These are phyloP conservation scores for Kluyveromyces aestuarii DNA, from an alignment of 805 yeast species.

Conservation along the genomic window DNA sequence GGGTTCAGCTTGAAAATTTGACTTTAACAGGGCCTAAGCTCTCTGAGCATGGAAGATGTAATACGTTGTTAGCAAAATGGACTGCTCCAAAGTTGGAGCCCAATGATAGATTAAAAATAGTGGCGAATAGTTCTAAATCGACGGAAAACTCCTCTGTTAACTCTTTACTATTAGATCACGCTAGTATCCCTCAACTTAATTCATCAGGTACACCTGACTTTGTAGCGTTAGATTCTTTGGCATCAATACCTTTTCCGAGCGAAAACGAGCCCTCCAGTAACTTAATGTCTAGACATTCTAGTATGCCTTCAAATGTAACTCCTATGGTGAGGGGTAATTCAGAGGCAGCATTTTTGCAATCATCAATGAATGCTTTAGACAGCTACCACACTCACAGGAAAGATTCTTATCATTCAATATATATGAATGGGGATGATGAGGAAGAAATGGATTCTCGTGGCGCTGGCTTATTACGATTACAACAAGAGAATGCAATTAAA, in stretches of 20 bases:
- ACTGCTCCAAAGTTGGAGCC: constrained; percentile 33
- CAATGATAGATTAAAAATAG: constrained; percentile 30
- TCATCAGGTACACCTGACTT: not conserved
- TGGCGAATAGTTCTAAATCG: constrained; percentile 7
- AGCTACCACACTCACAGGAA: constrained; percentile 25
- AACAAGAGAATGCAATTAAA: constrained; percentile 45
- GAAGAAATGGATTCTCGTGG: constrained; percentile 13
- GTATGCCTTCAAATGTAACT: not conserved
- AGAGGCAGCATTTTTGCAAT: not conserved
- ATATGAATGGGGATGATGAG: constrained; percentile 21
- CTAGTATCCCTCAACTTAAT: not conserved
- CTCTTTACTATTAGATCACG: constrained; percentile 1
- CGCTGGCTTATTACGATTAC: constrained; percentile 20
- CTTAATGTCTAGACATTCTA: not conserved
- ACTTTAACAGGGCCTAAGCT: not conserved
- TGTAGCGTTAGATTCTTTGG: not conserved
- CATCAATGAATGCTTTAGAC: constrained; percentile 1
- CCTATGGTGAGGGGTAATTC: not conserved
- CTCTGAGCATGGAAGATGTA: not conserved
- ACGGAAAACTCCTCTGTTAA: constrained; percentile 1
- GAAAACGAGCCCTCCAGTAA: not conserved
- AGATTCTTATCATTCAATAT: constrained; percentile 34
- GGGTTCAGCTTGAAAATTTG: not conserved
- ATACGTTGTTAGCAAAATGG: constrained; percentile 26
- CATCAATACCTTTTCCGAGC: not conserved